phyloP scores from a whole-genome alignment of 805 yeast genomes.

The Wickerhamiella slavikovae region DNA sequence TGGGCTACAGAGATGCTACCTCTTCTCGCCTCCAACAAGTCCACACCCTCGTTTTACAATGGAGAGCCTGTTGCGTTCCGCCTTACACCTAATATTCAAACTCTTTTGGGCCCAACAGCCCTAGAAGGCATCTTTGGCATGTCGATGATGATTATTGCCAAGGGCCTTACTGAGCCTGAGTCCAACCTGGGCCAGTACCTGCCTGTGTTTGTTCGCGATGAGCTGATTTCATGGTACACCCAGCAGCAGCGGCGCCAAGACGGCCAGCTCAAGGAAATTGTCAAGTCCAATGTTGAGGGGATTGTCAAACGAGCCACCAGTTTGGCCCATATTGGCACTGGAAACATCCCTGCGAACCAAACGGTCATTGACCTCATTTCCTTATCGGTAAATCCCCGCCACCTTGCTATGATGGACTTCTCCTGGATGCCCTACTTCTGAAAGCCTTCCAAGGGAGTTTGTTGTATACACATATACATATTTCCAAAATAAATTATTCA shows the following conservation, averaged over 20 bases:
- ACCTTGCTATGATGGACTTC: slow-evolving; percentile 76
- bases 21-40: slow-evolving; percentile 23
- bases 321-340: slow-evolving; percentile 42
- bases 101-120: slow-evolving; percentile 82
- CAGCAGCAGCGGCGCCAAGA: slow-evolving; percentile 73
- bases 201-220: slow-evolving; percentile 91
- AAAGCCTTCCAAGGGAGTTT: too few species aligned
- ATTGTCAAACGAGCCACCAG: slow-evolving; percentile 62
- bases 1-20: slow-evolving; percentile 95
- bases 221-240: slow-evolving; percentile 82
- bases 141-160: slow-evolving; percentile 64
- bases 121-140: slow-evolving; percentile 82
- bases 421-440: slow-evolving; percentile 89
- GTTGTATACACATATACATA: neutral
- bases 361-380: slow-evolving; percentile 76
- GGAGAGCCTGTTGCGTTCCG: slow-evolving; percentile 92
- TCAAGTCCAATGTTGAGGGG: slow-evolving; percentile 67
- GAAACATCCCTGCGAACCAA: slow-evolving; percentile 61
- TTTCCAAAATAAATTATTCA: neutral
- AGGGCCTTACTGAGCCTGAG: slow-evolving; percentile 78
- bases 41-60: slow-evolving; percentile 71
- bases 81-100: slow-evolving; percentile 87
- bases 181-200: slow-evolving; percentile 78
- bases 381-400: slow-evolving; percentile 88
- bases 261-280: slow-evolving; percentile 68